These are phyloP conservation scores for Gracilaria domingensis DNA, from an alignment of 23 red algal species.

Conservation along the genomic window DNA sequence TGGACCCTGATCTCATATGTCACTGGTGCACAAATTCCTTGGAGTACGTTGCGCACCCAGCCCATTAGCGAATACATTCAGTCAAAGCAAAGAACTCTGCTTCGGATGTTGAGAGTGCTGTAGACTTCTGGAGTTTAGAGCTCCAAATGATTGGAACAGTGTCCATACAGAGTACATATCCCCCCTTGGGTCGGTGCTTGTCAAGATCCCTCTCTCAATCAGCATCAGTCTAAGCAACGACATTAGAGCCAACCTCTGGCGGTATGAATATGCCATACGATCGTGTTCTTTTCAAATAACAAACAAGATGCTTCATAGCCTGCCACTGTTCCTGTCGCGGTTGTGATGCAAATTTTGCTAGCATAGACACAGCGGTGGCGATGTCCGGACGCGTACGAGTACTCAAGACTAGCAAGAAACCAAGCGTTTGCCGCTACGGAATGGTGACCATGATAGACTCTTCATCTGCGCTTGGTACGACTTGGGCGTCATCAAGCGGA, in stretches of 20 bases:
- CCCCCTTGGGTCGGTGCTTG: conserved; percentile 13
- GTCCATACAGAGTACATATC: not conserved
- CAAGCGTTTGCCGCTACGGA: too few species aligned
- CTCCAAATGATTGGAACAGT: conserved; percentile 20
- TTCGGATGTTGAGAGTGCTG: not conserved
- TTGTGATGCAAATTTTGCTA: conserved; percentile 19
- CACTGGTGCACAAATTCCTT: too few species aligned
- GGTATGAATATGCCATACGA: too few species aligned
- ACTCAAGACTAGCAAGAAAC: too few species aligned
- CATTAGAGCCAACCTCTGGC: not conserved
- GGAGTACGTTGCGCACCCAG: conserved; percentile 20
- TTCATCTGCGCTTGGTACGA: too few species aligned
- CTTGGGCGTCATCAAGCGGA: too few species aligned
- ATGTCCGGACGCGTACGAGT: conserved; percentile 20
- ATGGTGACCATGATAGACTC: too few species aligned
- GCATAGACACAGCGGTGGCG: conserved; percentile 14
- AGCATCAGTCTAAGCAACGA: not conserved
- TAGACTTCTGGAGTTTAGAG: conserved; percentile 31
- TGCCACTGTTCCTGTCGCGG: too few species aligned
- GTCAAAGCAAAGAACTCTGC: too few species aligned
- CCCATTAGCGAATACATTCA: conserved; percentile 1
- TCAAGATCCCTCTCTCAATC: conserved; percentile 16
- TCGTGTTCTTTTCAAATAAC: too few species aligned
- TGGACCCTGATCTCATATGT: too few species aligned
- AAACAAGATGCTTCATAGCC: too few species aligned